These are phyloP conservation scores for Truncatella angustata DNA, from an alignment of 2,329 filamentous ascomycete species.

Conservation along the genomic window DNA sequence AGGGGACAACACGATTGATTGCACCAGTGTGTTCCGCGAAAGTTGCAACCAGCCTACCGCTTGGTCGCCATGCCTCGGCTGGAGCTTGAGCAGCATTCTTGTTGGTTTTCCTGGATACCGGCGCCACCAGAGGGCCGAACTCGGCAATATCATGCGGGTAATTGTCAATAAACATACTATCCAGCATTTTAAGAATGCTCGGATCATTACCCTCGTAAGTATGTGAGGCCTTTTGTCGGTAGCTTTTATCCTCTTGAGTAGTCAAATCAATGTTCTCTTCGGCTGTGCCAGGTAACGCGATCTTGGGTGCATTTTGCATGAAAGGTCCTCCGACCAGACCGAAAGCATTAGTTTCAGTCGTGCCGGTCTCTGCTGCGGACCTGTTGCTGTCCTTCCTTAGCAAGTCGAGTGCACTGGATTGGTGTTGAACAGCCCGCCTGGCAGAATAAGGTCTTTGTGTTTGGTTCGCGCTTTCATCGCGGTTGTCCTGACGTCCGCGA, in stretches of 20 bases:
- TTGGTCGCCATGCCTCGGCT: conserved; percentile 75
- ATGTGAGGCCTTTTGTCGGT: conserved; percentile 64
- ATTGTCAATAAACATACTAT: conserved; percentile 78
- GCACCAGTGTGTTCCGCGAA: conserved; percentile 84
- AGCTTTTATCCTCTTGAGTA: conserved; percentile 37
- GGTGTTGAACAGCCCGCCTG: conserved; percentile 50
- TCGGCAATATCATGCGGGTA: conserved; percentile 64
- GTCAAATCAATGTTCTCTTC: conserved; percentile 30
- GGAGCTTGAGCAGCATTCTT: conserved; percentile 50
- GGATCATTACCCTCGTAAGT: conserved; percentile 81
- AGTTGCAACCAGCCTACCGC: conserved; percentile 79
- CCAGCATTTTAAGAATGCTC: conserved; percentile 68
- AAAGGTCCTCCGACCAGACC: conserved; percentile 60
- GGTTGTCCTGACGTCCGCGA: conserved; percentile 19
- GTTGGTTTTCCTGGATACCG: conserved; percentile 50
- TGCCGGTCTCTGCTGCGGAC: conserved; percentile 57
- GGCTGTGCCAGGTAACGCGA: conserved; percentile 31
- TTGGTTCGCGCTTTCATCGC: conserved; percentile 34
- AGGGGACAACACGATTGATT: conserved; percentile 76
- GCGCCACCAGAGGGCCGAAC: conserved; percentile 79
- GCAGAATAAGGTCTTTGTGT: conserved; percentile 41
- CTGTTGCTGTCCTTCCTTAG: conserved; percentile 58
- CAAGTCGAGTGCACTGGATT: conserved; percentile 58
- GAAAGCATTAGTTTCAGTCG: conserved; percentile 58
- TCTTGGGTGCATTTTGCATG: conserved; percentile 32